A percentile compares a stretch with the other conserved stretches of the same genome.
phyloP scores from a whole-genome alignment of 2,329 filamentous ascomycete genomes.

The Malbranchea cinnamomea region DNA sequence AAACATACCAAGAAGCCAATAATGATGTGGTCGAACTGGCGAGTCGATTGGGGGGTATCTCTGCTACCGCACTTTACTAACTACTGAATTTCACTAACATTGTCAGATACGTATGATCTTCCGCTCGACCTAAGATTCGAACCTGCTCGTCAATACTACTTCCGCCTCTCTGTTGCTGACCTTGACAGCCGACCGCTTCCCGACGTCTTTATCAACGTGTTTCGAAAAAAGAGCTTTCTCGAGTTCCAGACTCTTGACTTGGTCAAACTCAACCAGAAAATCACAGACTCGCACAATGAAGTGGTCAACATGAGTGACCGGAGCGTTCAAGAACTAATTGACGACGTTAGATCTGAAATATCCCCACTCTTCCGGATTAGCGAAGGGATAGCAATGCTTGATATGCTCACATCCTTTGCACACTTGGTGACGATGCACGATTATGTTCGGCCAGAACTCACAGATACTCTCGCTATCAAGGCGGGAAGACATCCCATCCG shows the following conservation, averaged over 20 bases:
- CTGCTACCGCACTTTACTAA: slow-evolving; percentile 1
- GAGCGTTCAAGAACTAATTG: slow-evolving; percentile 56
- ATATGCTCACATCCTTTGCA: slow-evolving; percentile 69
- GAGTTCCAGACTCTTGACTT: slow-evolving; percentile 81
- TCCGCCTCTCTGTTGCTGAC: slow-evolving; percentile 49
- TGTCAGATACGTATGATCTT: slow-evolving; percentile 42
- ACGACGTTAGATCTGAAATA: slow-evolving; percentile 55
- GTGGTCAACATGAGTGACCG: slow-evolving; percentile 70
- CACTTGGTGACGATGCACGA: slow-evolving; percentile 54
- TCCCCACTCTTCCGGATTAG: slow-evolving; percentile 67
- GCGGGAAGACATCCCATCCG: slow-evolving; percentile 63
- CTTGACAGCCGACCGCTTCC: slow-evolving; percentile 48
- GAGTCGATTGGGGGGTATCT: slow-evolving; percentile 47
- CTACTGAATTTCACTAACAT: slow-evolving; percentile 12
- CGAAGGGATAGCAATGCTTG: slow-evolving; percentile 71
- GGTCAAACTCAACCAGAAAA: slow-evolving; percentile 63
- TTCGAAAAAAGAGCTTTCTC: slow-evolving; percentile 55
- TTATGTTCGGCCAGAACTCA: slow-evolving; percentile 55
- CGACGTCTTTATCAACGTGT: slow-evolving; percentile 60
- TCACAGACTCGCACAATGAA: slow-evolving; percentile 69
- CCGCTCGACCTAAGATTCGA: slow-evolving; percentile 60
- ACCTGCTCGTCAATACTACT: slow-evolving; percentile 61
- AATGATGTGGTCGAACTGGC: slow-evolving; percentile 62
- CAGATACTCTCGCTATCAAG: slow-evolving; percentile 55
- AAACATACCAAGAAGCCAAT: slow-evolving; percentile 79